A percentile compares a stretch with the other conserved stretches of the same genome.
Evolutionary conservation across 352 stramenopile species (phyloP).

Genomic region (Pythium volutum): DNA sequence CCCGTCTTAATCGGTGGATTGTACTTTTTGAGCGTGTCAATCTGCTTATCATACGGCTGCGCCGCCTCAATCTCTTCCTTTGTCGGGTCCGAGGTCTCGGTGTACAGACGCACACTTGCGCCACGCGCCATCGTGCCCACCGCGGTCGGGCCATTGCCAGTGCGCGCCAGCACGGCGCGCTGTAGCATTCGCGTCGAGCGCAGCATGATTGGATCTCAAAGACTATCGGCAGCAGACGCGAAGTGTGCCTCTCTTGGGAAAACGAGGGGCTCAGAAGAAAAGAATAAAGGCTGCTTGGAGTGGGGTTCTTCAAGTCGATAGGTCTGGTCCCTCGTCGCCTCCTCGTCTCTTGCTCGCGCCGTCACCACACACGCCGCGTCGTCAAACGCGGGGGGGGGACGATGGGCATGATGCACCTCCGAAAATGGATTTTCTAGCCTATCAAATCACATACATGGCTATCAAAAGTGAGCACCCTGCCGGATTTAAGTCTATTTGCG

Average conservation of each 20-base stretch:
- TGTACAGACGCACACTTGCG: constrained; percentile 8
- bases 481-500: neutral
- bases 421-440: too few relatives aligned
- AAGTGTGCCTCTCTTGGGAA: neutral
- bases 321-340: neutral
- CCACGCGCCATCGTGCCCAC: neutral
- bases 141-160: neutral
- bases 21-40: constrained; percentile 73
- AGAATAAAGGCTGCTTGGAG: constrained; percentile 12
- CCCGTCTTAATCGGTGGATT: constrained; percentile 74
- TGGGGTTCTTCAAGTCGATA: constrained; percentile 15
- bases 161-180: constrained; percentile 21
- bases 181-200: constrained; percentile 14
- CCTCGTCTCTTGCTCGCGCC: constrained; percentile 13
- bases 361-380: constrained; percentile 7
- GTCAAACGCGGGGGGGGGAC: too few relatives aligned
- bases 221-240: neutral
- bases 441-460: neutral
- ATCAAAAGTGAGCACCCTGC: neutral
- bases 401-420: constrained; percentile 13
- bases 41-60: constrained; percentile 49
- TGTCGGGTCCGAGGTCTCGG: constrained; percentile 38
- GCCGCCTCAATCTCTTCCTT: constrained; percentile 37
- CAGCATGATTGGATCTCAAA: neutral
- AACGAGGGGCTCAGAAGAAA: too few relatives aligned